Conservation (phyloP, 352 stramenopile species). For the Pythium sp. region DNA sequence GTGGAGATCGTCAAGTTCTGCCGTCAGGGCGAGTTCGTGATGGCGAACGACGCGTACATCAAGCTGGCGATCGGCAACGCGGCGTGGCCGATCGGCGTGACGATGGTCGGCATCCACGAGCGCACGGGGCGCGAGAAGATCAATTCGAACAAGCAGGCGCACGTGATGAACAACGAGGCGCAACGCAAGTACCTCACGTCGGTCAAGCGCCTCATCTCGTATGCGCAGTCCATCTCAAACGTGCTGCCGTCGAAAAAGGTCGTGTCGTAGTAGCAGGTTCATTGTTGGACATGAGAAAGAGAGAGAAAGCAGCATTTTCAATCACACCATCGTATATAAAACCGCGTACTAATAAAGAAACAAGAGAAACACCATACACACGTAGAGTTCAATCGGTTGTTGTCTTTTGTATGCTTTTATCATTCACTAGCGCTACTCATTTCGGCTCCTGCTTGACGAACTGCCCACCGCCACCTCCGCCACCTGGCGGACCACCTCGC, state of each 20-base stretch:
- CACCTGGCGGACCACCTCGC: conserved; percentile 13
- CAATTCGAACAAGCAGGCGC: conserved; percentile 96
- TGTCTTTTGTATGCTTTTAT: neutral
- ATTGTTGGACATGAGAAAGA: neutral
- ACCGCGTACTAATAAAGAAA: neutral
- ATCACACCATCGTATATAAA: conserved; percentile 12
- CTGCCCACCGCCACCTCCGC: neutral
- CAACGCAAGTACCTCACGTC: conserved; percentile 98
- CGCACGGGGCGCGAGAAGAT: conserved; percentile 95
- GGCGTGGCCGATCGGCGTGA: conserved; percentile 99
- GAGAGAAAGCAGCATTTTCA: neutral
- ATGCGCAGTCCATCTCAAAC: conserved; percentile 89
- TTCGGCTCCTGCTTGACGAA: conserved; percentile 17
- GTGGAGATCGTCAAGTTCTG: conserved; percentile 95
- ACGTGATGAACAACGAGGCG: conserved; percentile 99
- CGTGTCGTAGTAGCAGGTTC: conserved; percentile 26
- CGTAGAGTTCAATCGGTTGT: neutral
- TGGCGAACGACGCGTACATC: conserved; percentile 98
- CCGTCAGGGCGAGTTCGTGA: conserved; percentile 90
- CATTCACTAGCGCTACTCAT: neutral
- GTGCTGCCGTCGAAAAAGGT: conserved; percentile 88
- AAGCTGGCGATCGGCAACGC: conserved; percentile 97
- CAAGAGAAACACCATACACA: neutral
- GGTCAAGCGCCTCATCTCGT: conserved; percentile 98
- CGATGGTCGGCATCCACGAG: conserved; percentile 99